Percentiles rank a stretch among this genome's conserved stretches.
Evolutionary conservation across 2,329 filamentous ascomycete genomes (phyloP).

Genomic region (Epichloe baconii): DNA sequence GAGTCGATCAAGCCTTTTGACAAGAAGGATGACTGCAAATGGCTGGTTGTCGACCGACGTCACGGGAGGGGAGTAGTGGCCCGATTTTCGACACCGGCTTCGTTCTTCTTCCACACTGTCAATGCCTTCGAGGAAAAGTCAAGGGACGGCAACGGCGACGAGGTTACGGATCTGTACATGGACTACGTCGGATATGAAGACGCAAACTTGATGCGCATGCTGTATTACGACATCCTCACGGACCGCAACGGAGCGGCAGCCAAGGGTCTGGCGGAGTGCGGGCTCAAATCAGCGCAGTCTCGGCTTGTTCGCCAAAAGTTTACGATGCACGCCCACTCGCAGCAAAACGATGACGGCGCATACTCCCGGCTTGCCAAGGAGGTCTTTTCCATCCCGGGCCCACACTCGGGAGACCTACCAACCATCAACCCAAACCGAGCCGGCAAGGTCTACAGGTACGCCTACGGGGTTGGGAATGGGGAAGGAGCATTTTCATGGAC

Average conservation of each 20-base stretch:
- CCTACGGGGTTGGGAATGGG: slow-evolving; percentile 46
- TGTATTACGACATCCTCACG: slow-evolving; percentile 59
- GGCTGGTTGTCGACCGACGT: slow-evolving; percentile 62
- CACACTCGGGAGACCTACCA: slow-evolving; percentile 49
- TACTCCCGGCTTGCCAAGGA: slow-evolving; percentile 16
- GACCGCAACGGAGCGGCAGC: slow-evolving; percentile 33
- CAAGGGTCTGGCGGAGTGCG: slow-evolving; percentile 29
- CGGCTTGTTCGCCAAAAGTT: slow-evolving; percentile 32
- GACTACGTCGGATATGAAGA: slow-evolving; percentile 54
- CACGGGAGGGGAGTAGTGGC: slow-evolving; percentile 51
- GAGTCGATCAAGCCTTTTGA: slow-evolving; percentile 57
- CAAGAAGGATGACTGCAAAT: slow-evolving; percentile 40
- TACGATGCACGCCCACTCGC: slow-evolving; percentile 15
- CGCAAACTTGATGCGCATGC: slow-evolving; percentile 47
- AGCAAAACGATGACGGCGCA: slow-evolving; percentile 5
- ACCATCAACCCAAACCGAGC: slow-evolving; percentile 47
- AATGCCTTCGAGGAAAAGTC: slow-evolving; percentile 58
- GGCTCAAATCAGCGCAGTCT: slow-evolving; percentile 22
- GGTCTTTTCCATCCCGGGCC: slow-evolving; percentile 34
- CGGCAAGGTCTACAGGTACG: slow-evolving; percentile 42
- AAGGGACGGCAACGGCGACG: slow-evolving; percentile 20
- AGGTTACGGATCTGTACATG: slow-evolving; percentile 39
- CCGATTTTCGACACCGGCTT: slow-evolving; percentile 51
- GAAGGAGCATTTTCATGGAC: slow-evolving; percentile 48
- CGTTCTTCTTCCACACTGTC: slow-evolving; percentile 69